Conservation (phyloP, 1,284 basidiomycete species). For the Sporisorium exsertum region DNA sequence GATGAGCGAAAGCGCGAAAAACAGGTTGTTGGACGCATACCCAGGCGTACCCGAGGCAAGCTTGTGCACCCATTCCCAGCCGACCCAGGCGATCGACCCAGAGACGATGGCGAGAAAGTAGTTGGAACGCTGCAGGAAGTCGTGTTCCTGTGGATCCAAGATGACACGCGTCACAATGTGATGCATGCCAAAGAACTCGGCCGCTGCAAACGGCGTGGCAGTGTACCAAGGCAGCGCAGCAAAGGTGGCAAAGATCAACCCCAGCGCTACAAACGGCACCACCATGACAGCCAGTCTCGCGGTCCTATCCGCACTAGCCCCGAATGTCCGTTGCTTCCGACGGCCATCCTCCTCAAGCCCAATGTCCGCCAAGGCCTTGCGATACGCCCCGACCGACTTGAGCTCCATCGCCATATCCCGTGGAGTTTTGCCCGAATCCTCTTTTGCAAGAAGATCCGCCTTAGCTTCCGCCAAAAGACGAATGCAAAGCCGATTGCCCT, state of each 20-base stretch:
- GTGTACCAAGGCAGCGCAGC: conserved; percentile 89
- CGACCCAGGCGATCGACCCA: conserved; percentile 87
- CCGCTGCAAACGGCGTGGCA: conserved; percentile 82
- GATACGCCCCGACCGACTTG: conserved; percentile 83
- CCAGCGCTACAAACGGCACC: conserved; percentile 82
- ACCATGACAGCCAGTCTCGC: conserved; percentile 84
- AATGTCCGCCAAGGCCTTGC: conserved; percentile 86
- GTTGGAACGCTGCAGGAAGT: conserved; percentile 72
- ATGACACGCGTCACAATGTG: conserved; percentile 74
- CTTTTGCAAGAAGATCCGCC: conserved; percentile 83
- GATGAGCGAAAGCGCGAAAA: conserved; percentile 79
- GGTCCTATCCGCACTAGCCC: conserved; percentile 80
- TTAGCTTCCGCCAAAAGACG: conserved; percentile 85
- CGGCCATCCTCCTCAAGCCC: conserved; percentile 73
- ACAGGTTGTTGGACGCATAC: conserved; percentile 80
- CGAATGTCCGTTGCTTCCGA: conserved; percentile 39
- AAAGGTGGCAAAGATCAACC: conserved; percentile 84
- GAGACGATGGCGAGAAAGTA: conserved; percentile 93
- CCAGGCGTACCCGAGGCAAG: conserved; percentile 70
- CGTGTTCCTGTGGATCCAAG: conserved; percentile 47
- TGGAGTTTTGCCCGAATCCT: conserved; percentile 86
- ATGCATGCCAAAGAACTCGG: conserved; percentile 90
- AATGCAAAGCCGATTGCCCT: conserved; percentile 88
- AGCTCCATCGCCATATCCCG: conserved; percentile 94
- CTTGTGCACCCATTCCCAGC: conserved; percentile 80